Conservation (phyloP, 2,329 filamentous ascomycete species). For the Immersiporthe knoxdaviesiana region DNA sequence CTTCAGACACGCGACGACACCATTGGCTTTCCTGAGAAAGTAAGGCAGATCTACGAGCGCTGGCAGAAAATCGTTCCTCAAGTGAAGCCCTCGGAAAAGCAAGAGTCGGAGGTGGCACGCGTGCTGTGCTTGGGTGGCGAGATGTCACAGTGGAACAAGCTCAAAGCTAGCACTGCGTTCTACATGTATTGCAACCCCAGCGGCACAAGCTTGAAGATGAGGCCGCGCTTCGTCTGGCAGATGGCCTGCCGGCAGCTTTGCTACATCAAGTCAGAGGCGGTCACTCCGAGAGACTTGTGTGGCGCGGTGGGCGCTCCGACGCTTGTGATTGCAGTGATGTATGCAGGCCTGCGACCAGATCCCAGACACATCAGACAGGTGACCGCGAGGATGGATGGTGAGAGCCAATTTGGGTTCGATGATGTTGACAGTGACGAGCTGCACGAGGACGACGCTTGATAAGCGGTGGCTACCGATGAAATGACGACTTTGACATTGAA, state of each 20-base stretch:
- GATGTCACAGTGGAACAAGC: conserved; percentile 49
- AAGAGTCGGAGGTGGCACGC: conserved; percentile 34
- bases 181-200: conserved; percentile 37
- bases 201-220: conserved; percentile 24
- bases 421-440: conserved; percentile 29
- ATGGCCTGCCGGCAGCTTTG: conserved; percentile 54
- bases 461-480: not conserved
- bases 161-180: conserved; percentile 56
- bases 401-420: conserved; percentile 18
- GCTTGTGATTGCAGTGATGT: conserved; percentile 43
- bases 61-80: conserved; percentile 50
- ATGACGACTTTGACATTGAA: no score
- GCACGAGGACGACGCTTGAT: conserved; percentile 9
- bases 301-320: conserved; percentile 34
- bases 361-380: conserved; percentile 32
- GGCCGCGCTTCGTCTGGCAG: conserved; percentile 47
- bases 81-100: conserved; percentile 25
- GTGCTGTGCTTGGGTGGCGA: conserved; percentile 38
- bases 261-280: conserved; percentile 47
- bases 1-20: conserved; percentile 29
- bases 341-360: conserved; percentile 44
- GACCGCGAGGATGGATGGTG: conserved; percentile 28
- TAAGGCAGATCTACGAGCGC: conserved; percentile 43
- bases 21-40: conserved; percentile 32
- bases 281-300: conserved; percentile 13